These are phyloP conservation scores for Graphiopsis chlorocephala DNA, from an alignment of 2,329 filamentous ascomycete genomes.

Conservation along the genomic window DNA sequence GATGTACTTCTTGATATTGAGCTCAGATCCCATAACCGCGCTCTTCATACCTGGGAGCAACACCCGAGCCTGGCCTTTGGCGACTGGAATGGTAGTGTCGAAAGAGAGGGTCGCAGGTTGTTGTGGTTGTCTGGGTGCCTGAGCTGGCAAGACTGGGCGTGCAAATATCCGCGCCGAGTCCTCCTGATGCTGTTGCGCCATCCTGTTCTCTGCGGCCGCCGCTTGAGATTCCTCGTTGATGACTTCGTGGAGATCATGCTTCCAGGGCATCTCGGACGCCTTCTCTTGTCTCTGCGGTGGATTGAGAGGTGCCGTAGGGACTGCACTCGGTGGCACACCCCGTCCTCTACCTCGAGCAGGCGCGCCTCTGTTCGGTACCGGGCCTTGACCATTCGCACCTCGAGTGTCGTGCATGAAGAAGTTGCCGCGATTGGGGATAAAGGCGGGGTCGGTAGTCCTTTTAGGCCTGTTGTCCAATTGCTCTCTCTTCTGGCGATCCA, in stretches of 20 bases:
- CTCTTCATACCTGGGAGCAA: conserved; percentile 70
- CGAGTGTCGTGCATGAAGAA: conserved; percentile 97
- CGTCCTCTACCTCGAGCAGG: conserved; percentile 57
- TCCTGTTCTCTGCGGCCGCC: conserved; percentile 15
- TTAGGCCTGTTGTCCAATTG: conserved; percentile 89
- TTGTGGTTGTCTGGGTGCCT: not conserved
- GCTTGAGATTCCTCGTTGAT: conserved; percentile 46
- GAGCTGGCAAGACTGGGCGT: conserved; percentile 3
- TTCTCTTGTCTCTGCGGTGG: conserved; percentile 41
- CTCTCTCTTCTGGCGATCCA: conserved; percentile 74
- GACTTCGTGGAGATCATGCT: conserved; percentile 82
- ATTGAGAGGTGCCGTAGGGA: conserved; percentile 51
- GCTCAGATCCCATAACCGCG: conserved; percentile 67
- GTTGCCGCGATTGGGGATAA: conserved; percentile 88
- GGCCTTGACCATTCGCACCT: conserved; percentile 34
- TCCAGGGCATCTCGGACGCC: conserved; percentile 72
- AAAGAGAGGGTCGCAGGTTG: conserved; percentile 6
- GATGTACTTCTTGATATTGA: conserved; percentile 86
- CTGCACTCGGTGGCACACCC: conserved; percentile 58
- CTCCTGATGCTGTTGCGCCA: conserved; percentile 21
- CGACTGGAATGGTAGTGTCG: conserved; percentile 6
- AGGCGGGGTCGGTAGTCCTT: conserved; percentile 83
- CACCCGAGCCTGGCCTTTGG: conserved; percentile 52
- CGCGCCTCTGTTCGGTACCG: conserved; percentile 24
- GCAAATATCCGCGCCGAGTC: conserved; percentile 30